phyloP scores from a whole-genome alignment of 345 rosid genomes.

The Syzygium jambos region DNA sequence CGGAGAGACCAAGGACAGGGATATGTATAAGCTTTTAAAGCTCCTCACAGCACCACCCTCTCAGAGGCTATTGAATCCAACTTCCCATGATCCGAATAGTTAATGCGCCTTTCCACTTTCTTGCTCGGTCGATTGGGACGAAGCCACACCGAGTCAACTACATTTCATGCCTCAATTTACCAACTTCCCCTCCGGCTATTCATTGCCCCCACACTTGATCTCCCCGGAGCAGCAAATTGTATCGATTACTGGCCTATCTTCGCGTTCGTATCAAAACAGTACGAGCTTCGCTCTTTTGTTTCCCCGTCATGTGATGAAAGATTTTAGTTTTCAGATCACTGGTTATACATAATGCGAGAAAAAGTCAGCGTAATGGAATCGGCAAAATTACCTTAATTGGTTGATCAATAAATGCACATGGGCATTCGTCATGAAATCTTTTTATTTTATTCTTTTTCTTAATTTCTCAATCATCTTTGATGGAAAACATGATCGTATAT shows the following conservation, averaged over 20 bases:
- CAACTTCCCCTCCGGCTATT: neutral
- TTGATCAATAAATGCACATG: neutral
- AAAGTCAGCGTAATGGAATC: neutral
- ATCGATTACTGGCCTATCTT: neutral
- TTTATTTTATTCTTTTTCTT: neutral
- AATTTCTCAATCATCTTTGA: neutral
- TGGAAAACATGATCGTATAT: neutral
- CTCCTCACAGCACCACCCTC: constrained; percentile 25
- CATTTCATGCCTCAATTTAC: neutral
- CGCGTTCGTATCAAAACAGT: neutral
- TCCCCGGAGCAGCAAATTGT: neutral
- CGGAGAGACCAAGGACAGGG: neutral
- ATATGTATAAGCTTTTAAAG: constrained; percentile 23
- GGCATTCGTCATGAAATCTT: neutral
- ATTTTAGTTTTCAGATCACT: neutral
- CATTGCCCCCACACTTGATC: neutral
- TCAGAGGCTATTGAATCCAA: neutral
- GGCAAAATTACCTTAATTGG: neutral
- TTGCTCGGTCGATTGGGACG: neutral
- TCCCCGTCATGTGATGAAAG: neutral
- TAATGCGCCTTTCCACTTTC: neutral
- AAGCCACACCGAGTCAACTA: neutral
- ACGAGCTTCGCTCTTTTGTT: neutral
- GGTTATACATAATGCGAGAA: neutral
- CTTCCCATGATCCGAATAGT: neutral